Evolutionary conservation across 805 yeast genomes (phyloP), one percentile per base, ranked within the genome.

Genomic region (Wickerhamiella lipophila): DNA sequence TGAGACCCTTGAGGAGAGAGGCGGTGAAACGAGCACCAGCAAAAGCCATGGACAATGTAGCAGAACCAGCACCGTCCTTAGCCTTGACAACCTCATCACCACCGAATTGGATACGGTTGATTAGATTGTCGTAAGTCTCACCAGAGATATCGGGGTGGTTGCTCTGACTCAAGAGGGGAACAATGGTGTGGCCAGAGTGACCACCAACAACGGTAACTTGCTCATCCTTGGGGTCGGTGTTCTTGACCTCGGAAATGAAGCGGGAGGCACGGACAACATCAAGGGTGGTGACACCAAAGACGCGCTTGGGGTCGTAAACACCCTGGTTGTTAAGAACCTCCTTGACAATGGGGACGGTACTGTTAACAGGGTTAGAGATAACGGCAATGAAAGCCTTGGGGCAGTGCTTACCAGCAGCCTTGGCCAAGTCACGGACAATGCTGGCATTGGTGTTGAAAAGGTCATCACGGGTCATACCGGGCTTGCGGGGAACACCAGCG

Each of bases 391-490:
- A 78, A 53, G 96, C 96, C 59, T 83, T 75, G 64, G 96, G 96
- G 56, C 83, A 76, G 67, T 73, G 64, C 56, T 82, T 84, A 53
- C 94, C 95, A 59, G 77, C 77, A 49, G 87, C 83, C 69, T 80
- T 74, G 65, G 95, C 95, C 68, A 88, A 76, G 68, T 84, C 95
- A 66, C 92, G 80, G 55, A 88, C 96, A 67, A 88, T 88, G 47
- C 94, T 81, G 47, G 96, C 96, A 64, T 88, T 88, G 73, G 94
- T 88, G 75, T 84, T 81, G 81, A 88, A 88, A 62, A 88, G 75
- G 66, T 88, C 96, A 67, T 88, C 96, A 75, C 96, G 83, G 64
- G 96, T 85, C 96, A 88, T 88, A 68, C 96, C 96, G 58, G 96
- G 96, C 74, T 87, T 88, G 78, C 94, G 84, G 74, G 94, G 96